Percentiles rank a stretch among this genome's conserved stretches.
Conservation (phyloP, 1,139 yeast species). For the Debaryomyces subglobosus region DNA sequence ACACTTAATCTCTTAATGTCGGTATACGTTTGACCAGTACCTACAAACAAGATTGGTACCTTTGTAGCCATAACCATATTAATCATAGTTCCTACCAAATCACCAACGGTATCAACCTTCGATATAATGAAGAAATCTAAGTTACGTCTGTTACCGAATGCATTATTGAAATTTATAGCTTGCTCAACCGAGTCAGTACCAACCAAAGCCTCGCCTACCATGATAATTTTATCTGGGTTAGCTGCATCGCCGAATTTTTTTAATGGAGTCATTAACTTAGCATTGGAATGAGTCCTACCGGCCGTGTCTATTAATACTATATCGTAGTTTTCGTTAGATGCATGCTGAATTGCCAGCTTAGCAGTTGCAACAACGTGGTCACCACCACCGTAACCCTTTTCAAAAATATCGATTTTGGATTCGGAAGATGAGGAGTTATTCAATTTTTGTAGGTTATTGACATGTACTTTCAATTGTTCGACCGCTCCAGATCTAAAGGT, state of each 20-base stretch:
- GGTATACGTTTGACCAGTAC: constrained; percentile 96
- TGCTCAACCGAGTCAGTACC: constrained; percentile 98
- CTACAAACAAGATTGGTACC: constrained; percentile 92
- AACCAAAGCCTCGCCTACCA: constrained; percentile 98
- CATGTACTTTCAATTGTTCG: constrained; percentile 94
- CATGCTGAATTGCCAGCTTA: constrained; percentile 82
- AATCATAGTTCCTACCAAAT: constrained; percentile 93
- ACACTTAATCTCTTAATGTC: constrained; percentile 92
- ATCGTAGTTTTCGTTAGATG: constrained; percentile 63
- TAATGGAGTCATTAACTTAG: constrained; percentile 92
- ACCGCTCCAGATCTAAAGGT: constrained; percentile 98
- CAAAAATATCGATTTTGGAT: constrained; percentile 74
- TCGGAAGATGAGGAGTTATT: constrained; percentile 39
- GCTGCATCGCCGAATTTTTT: constrained; percentile 96
- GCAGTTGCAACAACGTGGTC: constrained; percentile 92
- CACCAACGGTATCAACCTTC: constrained; percentile 97
- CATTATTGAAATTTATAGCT: constrained; percentile 88
- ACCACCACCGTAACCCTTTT: constrained; percentile 96
- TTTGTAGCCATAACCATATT: constrained; percentile 97
- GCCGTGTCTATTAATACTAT: constrained; percentile 96
- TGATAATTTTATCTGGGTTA: constrained; percentile 91
- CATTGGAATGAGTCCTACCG: constrained; percentile 95
- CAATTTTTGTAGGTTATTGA: constrained; percentile 69
- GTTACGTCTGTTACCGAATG: constrained; percentile 82
- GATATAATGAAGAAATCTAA: constrained; percentile 92